Evolutionary conservation across 2,329 filamentous ascomycete genomes (phyloP).

Genomic region (Sclerotiophoma versabilis): DNA sequence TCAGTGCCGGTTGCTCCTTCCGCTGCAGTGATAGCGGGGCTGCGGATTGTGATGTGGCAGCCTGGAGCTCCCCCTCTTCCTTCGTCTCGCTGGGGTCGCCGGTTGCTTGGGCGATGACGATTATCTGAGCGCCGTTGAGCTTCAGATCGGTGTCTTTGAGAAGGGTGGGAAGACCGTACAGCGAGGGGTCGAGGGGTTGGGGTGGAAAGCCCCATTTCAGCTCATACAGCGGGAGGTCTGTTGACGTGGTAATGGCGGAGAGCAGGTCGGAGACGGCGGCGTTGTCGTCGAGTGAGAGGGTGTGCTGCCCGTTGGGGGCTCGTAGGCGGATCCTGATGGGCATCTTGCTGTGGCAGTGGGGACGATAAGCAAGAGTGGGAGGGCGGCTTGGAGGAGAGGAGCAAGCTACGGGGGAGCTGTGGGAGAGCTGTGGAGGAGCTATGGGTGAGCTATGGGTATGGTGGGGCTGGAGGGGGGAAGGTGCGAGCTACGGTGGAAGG

Average conservation of each 20-base stretch:
- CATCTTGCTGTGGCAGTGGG: slow-evolving; percentile 31
- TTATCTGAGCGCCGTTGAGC: slow-evolving; percentile 73
- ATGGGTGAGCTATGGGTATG: background rate
- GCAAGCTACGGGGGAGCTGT: background rate
- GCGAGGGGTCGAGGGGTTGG: slow-evolving; percentile 68
- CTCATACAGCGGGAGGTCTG: slow-evolving; percentile 70
- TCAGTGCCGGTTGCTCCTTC: slow-evolving; percentile 54
- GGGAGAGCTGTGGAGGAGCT: background rate
- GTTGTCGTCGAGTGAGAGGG: slow-evolving; percentile 71
- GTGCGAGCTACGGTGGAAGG: slow-evolving; percentile 7
- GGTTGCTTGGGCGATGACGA: slow-evolving; percentile 61
- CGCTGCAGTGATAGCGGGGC: slow-evolving; percentile 52
- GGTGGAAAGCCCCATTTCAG: slow-evolving; percentile 88
- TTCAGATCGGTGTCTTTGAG: slow-evolving; percentile 66
- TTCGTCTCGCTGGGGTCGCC: slow-evolving; percentile 38
- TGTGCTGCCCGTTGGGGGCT: slow-evolving; percentile 74
- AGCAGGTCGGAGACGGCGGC: slow-evolving; percentile 71
- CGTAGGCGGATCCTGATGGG: slow-evolving; percentile 78
- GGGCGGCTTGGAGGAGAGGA: background rate
- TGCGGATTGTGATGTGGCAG: slow-evolving; percentile 24
- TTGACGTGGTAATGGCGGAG: slow-evolving; percentile 67
- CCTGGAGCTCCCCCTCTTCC: slow-evolving; percentile 17
- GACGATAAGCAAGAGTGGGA: slow-evolving; percentile 21
- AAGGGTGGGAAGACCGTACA: slow-evolving; percentile 57
- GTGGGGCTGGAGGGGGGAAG: too few species aligned